A percentile compares a stretch with the other conserved stretches of the same genome.
Conservation (phyloP, 768 basidiomycete genomes). For the Xerocomus spinulosus region DNA sequence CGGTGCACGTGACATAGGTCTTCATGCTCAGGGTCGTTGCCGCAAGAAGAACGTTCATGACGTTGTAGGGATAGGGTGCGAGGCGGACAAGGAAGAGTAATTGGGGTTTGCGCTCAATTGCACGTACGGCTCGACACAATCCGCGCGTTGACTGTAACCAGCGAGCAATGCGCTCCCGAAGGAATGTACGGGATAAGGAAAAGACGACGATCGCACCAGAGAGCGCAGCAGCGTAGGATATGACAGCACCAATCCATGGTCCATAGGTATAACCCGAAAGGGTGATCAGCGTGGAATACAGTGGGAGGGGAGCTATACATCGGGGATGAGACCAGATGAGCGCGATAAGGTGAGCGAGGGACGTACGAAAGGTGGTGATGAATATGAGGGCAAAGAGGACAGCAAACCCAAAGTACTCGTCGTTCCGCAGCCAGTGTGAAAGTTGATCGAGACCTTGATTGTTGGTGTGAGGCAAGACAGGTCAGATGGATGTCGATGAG, state of each 20-base stretch:
- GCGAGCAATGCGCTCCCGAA: slow-evolving; percentile 64
- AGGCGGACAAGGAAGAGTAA: slow-evolving; percentile 88
- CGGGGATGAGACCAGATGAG: slow-evolving; percentile 11
- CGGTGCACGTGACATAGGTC: slow-evolving; percentile 78
- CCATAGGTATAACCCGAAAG: slow-evolving; percentile 91
- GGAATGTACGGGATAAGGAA: slow-evolving; percentile 66
- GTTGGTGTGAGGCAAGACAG: no score
- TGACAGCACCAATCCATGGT: slow-evolving; percentile 74
- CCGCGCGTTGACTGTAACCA: slow-evolving; percentile 69
- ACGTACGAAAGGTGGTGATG: slow-evolving; percentile 82
- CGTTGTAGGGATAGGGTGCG: slow-evolving; percentile 91
- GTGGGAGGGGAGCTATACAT: slow-evolving; percentile 71
- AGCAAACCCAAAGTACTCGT: slow-evolving; percentile 69
- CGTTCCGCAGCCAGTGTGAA: slow-evolving; percentile 69
- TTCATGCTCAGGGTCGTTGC: slow-evolving; percentile 74
- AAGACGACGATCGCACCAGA: slow-evolving; percentile 83
- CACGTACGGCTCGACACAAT: slow-evolving; percentile 76
- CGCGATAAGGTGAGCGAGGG: slow-evolving; percentile 3
- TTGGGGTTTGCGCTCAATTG: slow-evolving; percentile 83
- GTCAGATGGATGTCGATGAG: no score
- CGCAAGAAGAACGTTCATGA: slow-evolving; percentile 92
- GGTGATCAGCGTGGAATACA: slow-evolving; percentile 91
- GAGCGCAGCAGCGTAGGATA: slow-evolving; percentile 85
- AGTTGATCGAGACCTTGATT: slow-evolving; percentile 73
- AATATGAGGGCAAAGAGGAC: slow-evolving; percentile 82